Evolutionary conservation across 176 grass and related monocot genomes (phyloP), one percentile per base, ranked within the genome.

Genomic region (Oryza australiensis): DNA sequence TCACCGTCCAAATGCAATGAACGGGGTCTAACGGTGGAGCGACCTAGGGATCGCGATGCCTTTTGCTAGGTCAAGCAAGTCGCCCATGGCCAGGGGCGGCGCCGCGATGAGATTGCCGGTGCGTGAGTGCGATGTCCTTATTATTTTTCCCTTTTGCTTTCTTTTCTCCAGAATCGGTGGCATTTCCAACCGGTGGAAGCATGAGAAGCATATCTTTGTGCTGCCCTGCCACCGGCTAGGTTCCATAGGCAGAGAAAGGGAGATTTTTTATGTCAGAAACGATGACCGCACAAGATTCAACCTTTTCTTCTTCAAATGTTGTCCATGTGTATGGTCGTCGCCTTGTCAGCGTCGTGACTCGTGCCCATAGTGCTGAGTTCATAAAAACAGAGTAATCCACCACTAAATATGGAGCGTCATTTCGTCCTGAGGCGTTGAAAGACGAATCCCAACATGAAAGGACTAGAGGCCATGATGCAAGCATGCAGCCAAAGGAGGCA

Each of bases 1-100:
- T 66, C 88, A 51, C 79, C 88, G 84, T 83, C 79, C 68, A 82
- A 35, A 33, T 15, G 22, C 28, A 66, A 75, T 68, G 67, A 27
- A 73, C 38, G 2, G 20, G 30, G 79, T 82, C 88, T 35, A 33
- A 78, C 67, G 73, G 74, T 22, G 78, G 51, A 23, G 62, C 70
- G 9, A 57, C 82, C 66, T 53, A 16, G 65, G 74, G 34, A 81
- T 66, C 57, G 65, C 66, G 78, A 65, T 8, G 66, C 57, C 59
- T 0, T 34, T 66, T 63, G 27, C 60, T 85, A 81, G 82, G 82
- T 74, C 64, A 85, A 18, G 42, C 26, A 20, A 9, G 9, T 33
- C 15, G 28, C 18, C 27, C 59, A n/a, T n/a, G n/a, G n/a, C n/a
- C n/a, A n/a, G n/a, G n/a, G n/a, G n/a, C n/a, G n/a, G n/a, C n/a